These are phyloP conservation scores for Erodium moschatum DNA, from an alignment of 441 rosid genomes.

Conservation along the genomic window DNA sequence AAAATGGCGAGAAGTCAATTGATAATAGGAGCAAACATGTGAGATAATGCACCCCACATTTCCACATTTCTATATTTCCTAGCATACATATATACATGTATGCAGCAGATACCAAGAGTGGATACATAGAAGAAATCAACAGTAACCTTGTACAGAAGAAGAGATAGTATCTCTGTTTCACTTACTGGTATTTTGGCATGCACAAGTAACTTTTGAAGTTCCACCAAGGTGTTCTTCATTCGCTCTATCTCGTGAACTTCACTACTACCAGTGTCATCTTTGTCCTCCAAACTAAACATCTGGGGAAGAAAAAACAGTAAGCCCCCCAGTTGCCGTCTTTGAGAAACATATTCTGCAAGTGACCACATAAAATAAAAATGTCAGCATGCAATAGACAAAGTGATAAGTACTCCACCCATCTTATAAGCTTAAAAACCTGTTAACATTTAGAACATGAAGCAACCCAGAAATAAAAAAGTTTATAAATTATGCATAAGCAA, in stretches of 20 bases:
- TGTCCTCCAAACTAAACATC: conserved; percentile 39
- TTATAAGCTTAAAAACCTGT: background rate
- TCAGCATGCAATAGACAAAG: conserved; percentile 2
- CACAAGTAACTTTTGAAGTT: conserved; percentile 65
- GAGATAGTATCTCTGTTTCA: conserved; percentile 16
- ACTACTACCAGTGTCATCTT: conserved; percentile 22
- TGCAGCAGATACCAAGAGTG: background rate
- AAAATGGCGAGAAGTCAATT: background rate
- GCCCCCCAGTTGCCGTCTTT: conserved; percentile 70
- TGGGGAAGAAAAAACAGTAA: conserved; percentile 76
- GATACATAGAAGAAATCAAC: background rate
- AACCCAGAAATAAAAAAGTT: background rate
- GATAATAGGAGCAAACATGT: background rate
- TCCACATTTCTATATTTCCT: background rate
- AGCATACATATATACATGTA: background rate
- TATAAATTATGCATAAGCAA: background rate
- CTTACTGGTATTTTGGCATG: conserved; percentile 77
- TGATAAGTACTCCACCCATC: background rate
- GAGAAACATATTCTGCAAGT: conserved; percentile 55
- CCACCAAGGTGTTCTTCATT: conserved; percentile 35
- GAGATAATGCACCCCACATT: background rate
- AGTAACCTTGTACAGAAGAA: background rate
- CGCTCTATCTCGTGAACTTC: conserved; percentile 29
- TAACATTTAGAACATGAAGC: background rate
- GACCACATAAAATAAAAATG: background rate